Evolutionary conservation across 2,329 filamentous ascomycete genomes (phyloP), one percentile per base, ranked within the genome.

Genomic region (Tolypocladium cylindrosporum): DNA sequence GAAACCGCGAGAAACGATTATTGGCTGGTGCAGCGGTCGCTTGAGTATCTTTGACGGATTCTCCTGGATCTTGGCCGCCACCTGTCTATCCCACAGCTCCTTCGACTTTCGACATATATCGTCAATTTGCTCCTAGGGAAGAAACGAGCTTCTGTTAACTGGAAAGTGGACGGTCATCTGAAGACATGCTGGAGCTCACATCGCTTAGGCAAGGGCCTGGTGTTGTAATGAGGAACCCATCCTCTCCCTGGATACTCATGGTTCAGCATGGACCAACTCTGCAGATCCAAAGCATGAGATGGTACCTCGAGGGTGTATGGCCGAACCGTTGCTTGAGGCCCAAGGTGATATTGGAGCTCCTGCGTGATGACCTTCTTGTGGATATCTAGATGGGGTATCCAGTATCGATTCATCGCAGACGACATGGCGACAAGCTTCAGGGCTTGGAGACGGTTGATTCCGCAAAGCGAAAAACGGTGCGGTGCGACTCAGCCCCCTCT

Each of bases 71-170:
- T 76, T 76, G 45, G 79, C 79, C 16, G 79, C 79, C 19, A 78
- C 79, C 67, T 84, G 79, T 62, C 64, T 65, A 62, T 84, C 79
- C 80, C 80, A 85, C 60, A 81, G 72, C 57, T 83, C 79, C 61
- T 76, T 81, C 41, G 81, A 84, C 67, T 84, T 84, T 60, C 75
- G 69, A 68, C 82, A 85, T 57, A 85, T 83, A 64, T 85, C 82
- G 65, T 85, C 80, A 62, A 85, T 84, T 75, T 85, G 82, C 70
- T 84, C 81, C 82, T 64, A 36, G 54, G 39, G 8, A 40, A 13
- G 34, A 43, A 43, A 50, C 53, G 27, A 55, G 56, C 19, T 39
- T 34, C 55, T 58, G 64, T 68, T 58, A 67, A 61, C 57, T 31
- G 14, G 5, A 16, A 41, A 48, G 48, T n/a, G 13, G 39, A 40